Conservation (phyloP, 768 basidiomycete genomes). For the Krasilnikovozyma curviuscula region DNA sequence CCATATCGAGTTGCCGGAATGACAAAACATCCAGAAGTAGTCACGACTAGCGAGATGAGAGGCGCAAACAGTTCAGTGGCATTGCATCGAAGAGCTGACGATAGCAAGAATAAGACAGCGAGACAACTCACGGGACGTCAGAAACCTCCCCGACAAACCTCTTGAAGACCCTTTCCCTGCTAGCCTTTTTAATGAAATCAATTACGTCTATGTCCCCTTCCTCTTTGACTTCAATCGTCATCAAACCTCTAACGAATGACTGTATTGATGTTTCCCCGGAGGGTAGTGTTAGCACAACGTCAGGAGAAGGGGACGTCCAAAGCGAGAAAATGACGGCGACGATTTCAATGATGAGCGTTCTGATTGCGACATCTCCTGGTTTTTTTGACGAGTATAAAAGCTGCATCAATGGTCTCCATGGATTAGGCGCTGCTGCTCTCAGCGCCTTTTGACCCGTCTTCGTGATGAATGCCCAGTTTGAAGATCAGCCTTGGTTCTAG, state of each 20-base stretch:
- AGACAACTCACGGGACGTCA: constrained; percentile 76
- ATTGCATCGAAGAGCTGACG: constrained; percentile 48
- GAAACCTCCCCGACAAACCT: constrained; percentile 63
- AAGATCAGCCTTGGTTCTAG: constrained; percentile 18
- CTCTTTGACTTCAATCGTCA: constrained; percentile 18
- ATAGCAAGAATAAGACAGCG: constrained; percentile 48
- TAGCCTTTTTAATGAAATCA: constrained; percentile 27
- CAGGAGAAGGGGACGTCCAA: constrained; percentile 42
- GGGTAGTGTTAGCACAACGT: constrained; percentile 35
- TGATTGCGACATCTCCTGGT: constrained; percentile 76
- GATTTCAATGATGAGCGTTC: constrained; percentile 77
- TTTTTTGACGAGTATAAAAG: constrained; percentile 94
- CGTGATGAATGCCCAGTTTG: constrained; percentile 18
- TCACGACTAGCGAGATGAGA: constrained; percentile 66
- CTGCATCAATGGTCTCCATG: constrained; percentile 61
- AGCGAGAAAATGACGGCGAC: constrained; percentile 73
- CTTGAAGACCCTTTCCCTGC: constrained; percentile 45
- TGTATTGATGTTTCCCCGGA: constrained; percentile 13
- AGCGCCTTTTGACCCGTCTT: constrained; percentile 75
- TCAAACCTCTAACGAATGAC: constrained; percentile 13
- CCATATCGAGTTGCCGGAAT: constrained; percentile 86
- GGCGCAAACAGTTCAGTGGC: constrained; percentile 43
- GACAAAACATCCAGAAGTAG: constrained; percentile 97
- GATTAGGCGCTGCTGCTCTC: constrained; percentile 69
- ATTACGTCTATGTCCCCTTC: constrained; percentile 21